Evolutionary conservation across 2,329 filamentous ascomycete genomes (phyloP), one percentile per base, ranked within the genome.

Genomic region (Pseudohalonectria lignicola): DNA sequence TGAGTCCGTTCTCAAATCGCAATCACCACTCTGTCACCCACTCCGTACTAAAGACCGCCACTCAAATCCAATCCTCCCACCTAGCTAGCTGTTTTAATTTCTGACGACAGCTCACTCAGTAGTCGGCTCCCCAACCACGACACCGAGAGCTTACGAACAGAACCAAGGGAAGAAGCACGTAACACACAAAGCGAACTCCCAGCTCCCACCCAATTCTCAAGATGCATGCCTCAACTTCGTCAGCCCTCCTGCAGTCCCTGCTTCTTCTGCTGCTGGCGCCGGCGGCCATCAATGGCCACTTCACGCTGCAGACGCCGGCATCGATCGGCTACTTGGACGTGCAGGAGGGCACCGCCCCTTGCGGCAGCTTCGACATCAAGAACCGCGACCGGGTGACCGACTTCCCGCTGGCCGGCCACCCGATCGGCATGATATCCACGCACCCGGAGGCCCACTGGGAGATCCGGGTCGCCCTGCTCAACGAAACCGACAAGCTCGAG

Each of bases 301-400:
- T 79, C 61, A 55, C 60, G 25, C 58, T 79, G 49, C 52, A 61
- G 42, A 63, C 53, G 59, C 75, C 56, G 36, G 43, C 45, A 1
- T 57, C 65, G 21, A 62, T 74, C 41, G 70, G 69, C 31, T 63
- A 67, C 43, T 54, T 68, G 42, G 67, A 71, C 33, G 59, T 67
- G 25, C 53, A 62, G 21, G 61, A 34, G 33, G 15, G n/a, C 18
- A 34, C 5, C 5, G 33, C 18, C 5, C 33, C 33, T 4, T 34
- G 33, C 20, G 33, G 33, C 13, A 20, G 33, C 18, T 34, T 34
- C 20, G 21, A 34, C 33, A 23, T 25, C 16, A 21, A 20, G 18
- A 23, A 16, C 18, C 33, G 33, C 11, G 4, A 5, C 7, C 13
- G n/a, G 10, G 33, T 34, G 33, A 34, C 33, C 16, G 20, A 34